Evolutionary conservation across 2,329 filamentous ascomycete genomes (phyloP).

Genomic region (Bipolaris zeicola): DNA sequence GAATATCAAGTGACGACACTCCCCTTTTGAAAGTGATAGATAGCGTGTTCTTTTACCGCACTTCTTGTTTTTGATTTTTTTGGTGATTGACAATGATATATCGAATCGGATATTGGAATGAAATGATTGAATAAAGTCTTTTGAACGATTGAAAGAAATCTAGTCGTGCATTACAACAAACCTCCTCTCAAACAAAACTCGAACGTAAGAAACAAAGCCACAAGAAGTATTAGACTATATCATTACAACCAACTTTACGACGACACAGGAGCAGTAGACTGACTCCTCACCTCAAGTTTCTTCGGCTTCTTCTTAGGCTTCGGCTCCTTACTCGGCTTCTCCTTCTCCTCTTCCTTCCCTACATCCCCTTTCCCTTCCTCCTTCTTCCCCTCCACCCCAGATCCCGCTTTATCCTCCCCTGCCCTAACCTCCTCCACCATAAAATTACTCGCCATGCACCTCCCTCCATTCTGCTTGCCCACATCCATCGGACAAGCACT

Average conservation of each 20-base stretch:
- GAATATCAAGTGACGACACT: too few relatives aligned
- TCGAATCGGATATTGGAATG: too few relatives aligned
- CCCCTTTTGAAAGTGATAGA: too few relatives aligned
- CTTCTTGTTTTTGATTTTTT: too few relatives aligned
- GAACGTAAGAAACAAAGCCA: too few relatives aligned
- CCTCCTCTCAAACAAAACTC: not conserved
- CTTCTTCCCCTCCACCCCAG: slow-evolving; percentile 14
- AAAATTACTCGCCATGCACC: slow-evolving; percentile 49
- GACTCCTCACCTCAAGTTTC: slow-evolving; percentile 42
- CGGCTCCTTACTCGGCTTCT: slow-evolving; percentile 2
- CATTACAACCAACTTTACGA: not conserved
- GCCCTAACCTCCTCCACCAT: slow-evolving; percentile 42
- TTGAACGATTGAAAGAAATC: too few relatives aligned
- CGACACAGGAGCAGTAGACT: slow-evolving; percentile 14
- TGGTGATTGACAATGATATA: too few relatives aligned
- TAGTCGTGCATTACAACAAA: too few relatives aligned
- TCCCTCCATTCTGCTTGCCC: slow-evolving; percentile 44
- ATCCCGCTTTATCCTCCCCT: slow-evolving; percentile 32
- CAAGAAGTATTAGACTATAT: too few relatives aligned
- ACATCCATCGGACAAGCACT: slow-evolving; percentile 49
- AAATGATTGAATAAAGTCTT: too few relatives aligned
- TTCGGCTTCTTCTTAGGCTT: slow-evolving; percentile 40
- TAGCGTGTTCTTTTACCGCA: too few relatives aligned
- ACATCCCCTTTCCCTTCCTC: slow-evolving; percentile 6
- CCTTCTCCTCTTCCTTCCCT: slow-evolving; percentile 2